Conservation (phyloP, 179 eudicot species). For the Spergularia azorica region DNA sequence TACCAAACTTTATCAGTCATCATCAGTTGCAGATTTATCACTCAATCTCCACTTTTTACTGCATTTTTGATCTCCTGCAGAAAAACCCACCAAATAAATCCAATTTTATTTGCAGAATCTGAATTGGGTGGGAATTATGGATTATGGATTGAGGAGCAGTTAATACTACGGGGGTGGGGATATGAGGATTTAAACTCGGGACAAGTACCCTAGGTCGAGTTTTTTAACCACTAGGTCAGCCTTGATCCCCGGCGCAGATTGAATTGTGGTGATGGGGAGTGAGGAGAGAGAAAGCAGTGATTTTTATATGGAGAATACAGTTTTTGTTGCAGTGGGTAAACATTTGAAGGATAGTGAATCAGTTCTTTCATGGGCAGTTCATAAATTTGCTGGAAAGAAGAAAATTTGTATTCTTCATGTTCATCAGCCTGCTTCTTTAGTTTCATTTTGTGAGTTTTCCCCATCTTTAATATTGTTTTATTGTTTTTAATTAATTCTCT, state of each 20-base stretch:
- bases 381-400: slow-evolving; percentile 49
- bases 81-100: slow-evolving; percentile 20
- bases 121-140: slow-evolving; percentile 14
- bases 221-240: too few relatives aligned
- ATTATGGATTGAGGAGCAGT: slow-evolving; percentile 1
- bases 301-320: slow-evolving; percentile 50
- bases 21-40: not conserved
- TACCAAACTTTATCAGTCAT: not conserved
- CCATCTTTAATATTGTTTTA: not conserved
- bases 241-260: not conserved
- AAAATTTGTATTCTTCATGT: slow-evolving; percentile 65
- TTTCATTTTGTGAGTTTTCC: slow-evolving; percentile 46
- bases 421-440: slow-evolving; percentile 57
- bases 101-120: not conserved
- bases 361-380: slow-evolving; percentile 56
- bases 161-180: too few relatives aligned
- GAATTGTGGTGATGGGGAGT: slow-evolving; percentile 27
- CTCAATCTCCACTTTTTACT: not conserved
- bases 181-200: too few relatives aligned
- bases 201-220: too few relatives aligned
- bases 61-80: not conserved
- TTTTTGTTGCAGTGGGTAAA: slow-evolving; percentile 88
- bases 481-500: too few relatives aligned
- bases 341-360: slow-evolving; percentile 63
- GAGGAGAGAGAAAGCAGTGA: slow-evolving; percentile 34